These are phyloP conservation scores for Kandelia obovata DNA, from an alignment of 345 rosid species.

Conservation along the genomic window DNA sequence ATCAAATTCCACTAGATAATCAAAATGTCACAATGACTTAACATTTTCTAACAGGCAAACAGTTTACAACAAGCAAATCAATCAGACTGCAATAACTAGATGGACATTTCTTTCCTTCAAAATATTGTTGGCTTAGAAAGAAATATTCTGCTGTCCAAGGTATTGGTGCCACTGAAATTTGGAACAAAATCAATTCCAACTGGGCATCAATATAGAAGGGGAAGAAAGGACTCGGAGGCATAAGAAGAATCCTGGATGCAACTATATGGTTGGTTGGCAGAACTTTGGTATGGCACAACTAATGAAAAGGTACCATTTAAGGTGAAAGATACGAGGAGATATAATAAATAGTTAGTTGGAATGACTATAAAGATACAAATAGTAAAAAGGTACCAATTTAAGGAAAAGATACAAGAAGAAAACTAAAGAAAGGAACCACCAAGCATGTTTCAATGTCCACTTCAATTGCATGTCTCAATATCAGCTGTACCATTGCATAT, in stretches of 20 bases:
- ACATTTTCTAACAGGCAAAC: not conserved
- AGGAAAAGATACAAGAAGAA: not conserved
- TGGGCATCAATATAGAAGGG: not conserved
- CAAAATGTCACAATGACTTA: not conserved
- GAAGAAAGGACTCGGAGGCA: not conserved
- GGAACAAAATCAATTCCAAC: slow-evolving; percentile 4
- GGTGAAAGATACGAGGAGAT: not conserved
- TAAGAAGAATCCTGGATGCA: not conserved
- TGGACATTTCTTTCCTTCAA: slow-evolving; percentile 1
- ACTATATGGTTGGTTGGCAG: too few relatives aligned
- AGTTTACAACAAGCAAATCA: not conserved
- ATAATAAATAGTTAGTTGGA: too few relatives aligned
- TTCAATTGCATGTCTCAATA: not conserved
- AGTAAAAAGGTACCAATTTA: too few relatives aligned
- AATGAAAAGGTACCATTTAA: too few relatives aligned
- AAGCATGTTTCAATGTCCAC: not conserved
- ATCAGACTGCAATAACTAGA: not conserved
- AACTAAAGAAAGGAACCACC: not conserved
- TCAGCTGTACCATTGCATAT: not conserved
- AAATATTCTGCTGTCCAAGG: not conserved
- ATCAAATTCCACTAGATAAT: too few relatives aligned
- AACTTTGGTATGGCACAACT: too few relatives aligned
- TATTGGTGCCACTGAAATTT: not conserved
- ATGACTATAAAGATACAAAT: too few relatives aligned
- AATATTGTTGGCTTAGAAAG: not conserved